Evolutionary conservation across 352 stramenopile species (phyloP).

Genomic region (Phytophthora chlamydospora): DNA sequence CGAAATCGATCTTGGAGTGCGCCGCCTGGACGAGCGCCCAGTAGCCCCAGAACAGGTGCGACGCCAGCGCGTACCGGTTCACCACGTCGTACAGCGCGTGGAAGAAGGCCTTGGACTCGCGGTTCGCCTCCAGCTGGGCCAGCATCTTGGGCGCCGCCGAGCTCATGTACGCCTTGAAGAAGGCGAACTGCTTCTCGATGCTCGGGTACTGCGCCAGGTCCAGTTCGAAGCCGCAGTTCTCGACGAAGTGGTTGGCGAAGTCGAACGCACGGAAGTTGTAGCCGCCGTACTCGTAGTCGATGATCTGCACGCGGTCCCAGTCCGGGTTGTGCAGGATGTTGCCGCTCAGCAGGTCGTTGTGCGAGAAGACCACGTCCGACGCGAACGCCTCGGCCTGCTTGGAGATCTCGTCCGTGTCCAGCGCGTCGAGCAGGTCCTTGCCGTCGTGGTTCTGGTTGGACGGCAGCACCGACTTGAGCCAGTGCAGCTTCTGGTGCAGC

Average conservation of each 20-base stretch:
- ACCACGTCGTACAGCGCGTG: constrained; percentile 82
- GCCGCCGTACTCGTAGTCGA: constrained; percentile 96
- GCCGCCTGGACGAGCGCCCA: constrained; percentile 94
- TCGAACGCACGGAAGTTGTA: constrained; percentile 95
- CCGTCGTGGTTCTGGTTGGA: constrained; percentile 76
- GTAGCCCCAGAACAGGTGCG: constrained; percentile 94
- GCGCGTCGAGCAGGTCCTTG: constrained; percentile 51
- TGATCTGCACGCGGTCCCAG: constrained; percentile 91
- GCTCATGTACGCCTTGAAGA: constrained; percentile 89
- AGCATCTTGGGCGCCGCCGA: constrained; percentile 68
- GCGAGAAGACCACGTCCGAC: constrained; percentile 89
- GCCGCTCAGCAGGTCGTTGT: constrained; percentile 94
- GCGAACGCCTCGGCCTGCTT: constrained; percentile 80
- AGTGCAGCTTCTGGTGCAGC: constrained; percentile 70
- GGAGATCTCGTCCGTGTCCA: constrained; percentile 72
- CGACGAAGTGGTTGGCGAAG: constrained; percentile 95
- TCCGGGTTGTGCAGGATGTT: constrained; percentile 83
- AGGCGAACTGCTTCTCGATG: constrained; percentile 81
- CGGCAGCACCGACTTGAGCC: constrained; percentile 86
- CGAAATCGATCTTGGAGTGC: constrained; percentile 91
- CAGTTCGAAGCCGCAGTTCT: constrained; percentile 94
- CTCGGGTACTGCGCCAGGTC: constrained; percentile 87
- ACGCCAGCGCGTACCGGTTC: constrained; percentile 89
- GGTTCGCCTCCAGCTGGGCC: constrained; percentile 65
- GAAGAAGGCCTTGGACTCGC: constrained; percentile 84